Evolutionary conservation across 129 eudicot genomes (phyloP).

Genomic region (Glebionis coronaria): DNA sequence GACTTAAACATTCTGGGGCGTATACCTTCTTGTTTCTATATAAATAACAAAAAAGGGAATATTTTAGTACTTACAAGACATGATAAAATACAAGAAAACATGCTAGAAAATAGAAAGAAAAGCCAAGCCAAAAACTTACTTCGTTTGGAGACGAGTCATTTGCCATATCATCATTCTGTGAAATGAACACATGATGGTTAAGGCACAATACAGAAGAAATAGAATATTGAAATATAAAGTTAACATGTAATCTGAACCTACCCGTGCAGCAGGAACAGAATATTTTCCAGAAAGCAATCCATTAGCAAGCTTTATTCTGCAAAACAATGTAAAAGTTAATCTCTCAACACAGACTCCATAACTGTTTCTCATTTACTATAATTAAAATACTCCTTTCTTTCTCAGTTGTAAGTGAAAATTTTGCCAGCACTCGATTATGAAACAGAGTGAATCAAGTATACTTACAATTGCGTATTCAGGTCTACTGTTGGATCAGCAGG

Average conservation of each 20-base stretch:
- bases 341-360: slow-evolving; percentile 10
- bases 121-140: slow-evolving; percentile 36
- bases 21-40: slow-evolving; percentile 87
- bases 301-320: slow-evolving; percentile 82
- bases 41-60: slow-evolving; percentile 22
- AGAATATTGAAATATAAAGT: background rate
- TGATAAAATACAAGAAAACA: background rate
- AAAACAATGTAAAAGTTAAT: background rate
- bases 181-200: slow-evolving; percentile 12
- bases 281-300: slow-evolving; percentile 95
- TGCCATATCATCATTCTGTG: slow-evolving; percentile 45
- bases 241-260: slow-evolving; percentile 24
- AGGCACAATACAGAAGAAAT: slow-evolving; percentile 8
- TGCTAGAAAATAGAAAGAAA: background rate
- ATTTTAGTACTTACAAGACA: slow-evolving; percentile 3
- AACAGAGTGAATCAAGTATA: background rate
- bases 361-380: slow-evolving; percentile 7
- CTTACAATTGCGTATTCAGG: slow-evolving; percentile 94
- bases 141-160: slow-evolving; percentile 39
- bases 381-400: background rate
- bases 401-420: background rate
- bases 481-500: slow-evolving; percentile 98
- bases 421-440: background rate
- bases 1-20: slow-evolving; percentile 97
- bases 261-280: slow-evolving; percentile 68